Base-by-base conservation (phyloP, 805 yeast species). In the Kazachstania psychrophila region DNA sequence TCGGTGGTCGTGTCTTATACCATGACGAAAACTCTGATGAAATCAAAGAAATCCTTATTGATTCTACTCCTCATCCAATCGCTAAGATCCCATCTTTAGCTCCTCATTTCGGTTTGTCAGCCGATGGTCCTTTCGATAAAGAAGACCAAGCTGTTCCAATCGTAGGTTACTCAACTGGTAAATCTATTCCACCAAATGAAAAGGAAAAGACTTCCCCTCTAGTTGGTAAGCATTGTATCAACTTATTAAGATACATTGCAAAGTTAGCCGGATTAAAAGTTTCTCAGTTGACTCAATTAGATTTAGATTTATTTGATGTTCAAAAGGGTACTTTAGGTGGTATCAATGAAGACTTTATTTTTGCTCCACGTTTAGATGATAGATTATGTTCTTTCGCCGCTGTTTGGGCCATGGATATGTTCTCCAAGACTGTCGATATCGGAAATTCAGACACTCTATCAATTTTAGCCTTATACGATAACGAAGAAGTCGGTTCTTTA, bases 1-100 rank as follows among this genome's bases (percentile, higher is more conserved):
- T 85, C 43, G 94, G 87, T 34, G 95, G 95, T 31, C 68, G 85
- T 41, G 70, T 85, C 17, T 63, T 82, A 36, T 72, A 75, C 36
- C 70, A 66, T 46, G 58, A 57, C 26, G 58, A 54, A 16, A 61
- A 56, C 19, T 39, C 47, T 4, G 51, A 55, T 14, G 57, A 58
- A 36, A 58, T 75, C 34, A 55, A 49, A 7, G 33, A 34, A 12
- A 64, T 62, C 39, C 54, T 76, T 48, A 70, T 77, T 25, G 71
- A 70, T 52, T 74, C 80, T 4, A 61, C 79, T 1, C 81, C 82
- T 12, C 69, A 68, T 45, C 84, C 85, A 44, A 71, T 85, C 49
- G 95, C 88, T 11, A 77, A 77, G 48, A 80, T 85, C 37, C 94
- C 95, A 5, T 72, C 89, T 2, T 66, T 86, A 52, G 95, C 95